Evolutionary conservation across 169 alveolate genomes (phyloP), one percentile per base, ranked within the genome.

Genomic region (Toxoplasma gondii): DNA sequence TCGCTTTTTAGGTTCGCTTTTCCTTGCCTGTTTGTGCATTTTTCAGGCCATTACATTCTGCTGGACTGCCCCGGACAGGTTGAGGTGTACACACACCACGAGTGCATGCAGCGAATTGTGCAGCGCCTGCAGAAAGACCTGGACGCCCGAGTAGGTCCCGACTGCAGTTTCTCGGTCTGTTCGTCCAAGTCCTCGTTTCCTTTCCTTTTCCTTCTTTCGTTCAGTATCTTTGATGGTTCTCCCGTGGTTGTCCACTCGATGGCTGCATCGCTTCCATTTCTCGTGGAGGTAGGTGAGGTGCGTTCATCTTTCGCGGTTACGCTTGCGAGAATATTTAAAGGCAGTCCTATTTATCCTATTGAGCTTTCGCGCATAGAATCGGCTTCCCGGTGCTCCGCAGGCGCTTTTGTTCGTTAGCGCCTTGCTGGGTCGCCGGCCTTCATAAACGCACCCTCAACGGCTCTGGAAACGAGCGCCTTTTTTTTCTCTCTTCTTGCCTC

Each of bases 41-140:
- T 64, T 64, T 64, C 95, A 93, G 98, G 97, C 70, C 91, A 96
- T n/a, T 99, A 98, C 96, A 94, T 98, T 88, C 95, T 99, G 92
- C 97, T 98, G 74, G 99, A 99, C 80, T 95, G 99, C 64, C 99
- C 99, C 0, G 99, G 99, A 0, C 99, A 99, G 95, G 98, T 99
- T 78, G 99, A 99, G 96, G 95, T 99, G 83, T 99, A 98, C 96
- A 98, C 99, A 38, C 99, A 98, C 96, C 98, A 99, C 95, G 98
- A 96, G 53, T 98, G 98, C 9, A 97, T 98, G 95, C 97, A 96
- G 82, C 96, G 97, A 27, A 97, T 98, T 67, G 93, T 98, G n/a
- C 82, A 95, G 36, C 91, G 92, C 38, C 94, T 99, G 78, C 95
- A 96, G 74, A 97, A 97, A 31, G 44, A n/a, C 93, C 95, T 96